Evolutionary conservation across 768 basidiomycete genomes (phyloP), one percentile per base, ranked within the genome.

Genomic region (Hygrocybe punicea): DNA sequence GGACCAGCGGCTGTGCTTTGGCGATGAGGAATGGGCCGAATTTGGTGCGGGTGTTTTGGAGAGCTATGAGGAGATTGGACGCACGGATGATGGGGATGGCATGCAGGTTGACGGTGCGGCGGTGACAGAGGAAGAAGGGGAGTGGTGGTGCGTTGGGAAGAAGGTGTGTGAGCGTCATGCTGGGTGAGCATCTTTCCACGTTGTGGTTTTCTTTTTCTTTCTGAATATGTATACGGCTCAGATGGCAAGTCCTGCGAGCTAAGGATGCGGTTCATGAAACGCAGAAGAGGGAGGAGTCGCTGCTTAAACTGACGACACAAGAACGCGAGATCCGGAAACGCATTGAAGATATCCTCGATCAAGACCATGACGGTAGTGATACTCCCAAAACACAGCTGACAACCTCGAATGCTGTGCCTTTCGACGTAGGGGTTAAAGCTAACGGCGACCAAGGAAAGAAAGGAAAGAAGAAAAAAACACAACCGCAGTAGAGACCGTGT

Each of bases 1-100:
- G 85, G 93, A 97, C 69, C 85, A 86, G 63, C 79, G 93, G 29
- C 76, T 97, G 21, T 88, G 88, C 58, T 86, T 87, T 66, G 86
- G 86, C n/a, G 89, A 92, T 47, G 84, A 85, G 56, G 89, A 91
- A 67, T 91, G 84, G 77, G 79, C 73, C 36, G 87, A 86, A 49
- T 87, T 84, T 69, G 87, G 84, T 8, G 74, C 71, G 2, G 81
- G 80, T 14, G 87, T 85, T 23, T 62, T 90, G 63, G 86, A 91
- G 66, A 86, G 84, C 63, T 91, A 91, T 59, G 85, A 85, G 34
- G 69, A 76, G 44, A 65, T 66, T 25, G 66, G 57, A 21, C 75
- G 76, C 56, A 73, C 72, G 51, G 72, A 71, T 34, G 69, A 61
- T 2, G 72, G 74, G 6, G 77, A 76, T 53, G 71, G 67, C 17